These are phyloP conservation scores for Coniochaeta sp. DNA, from an alignment of 2,329 filamentous ascomycete species.

Conservation along the genomic window DNA sequence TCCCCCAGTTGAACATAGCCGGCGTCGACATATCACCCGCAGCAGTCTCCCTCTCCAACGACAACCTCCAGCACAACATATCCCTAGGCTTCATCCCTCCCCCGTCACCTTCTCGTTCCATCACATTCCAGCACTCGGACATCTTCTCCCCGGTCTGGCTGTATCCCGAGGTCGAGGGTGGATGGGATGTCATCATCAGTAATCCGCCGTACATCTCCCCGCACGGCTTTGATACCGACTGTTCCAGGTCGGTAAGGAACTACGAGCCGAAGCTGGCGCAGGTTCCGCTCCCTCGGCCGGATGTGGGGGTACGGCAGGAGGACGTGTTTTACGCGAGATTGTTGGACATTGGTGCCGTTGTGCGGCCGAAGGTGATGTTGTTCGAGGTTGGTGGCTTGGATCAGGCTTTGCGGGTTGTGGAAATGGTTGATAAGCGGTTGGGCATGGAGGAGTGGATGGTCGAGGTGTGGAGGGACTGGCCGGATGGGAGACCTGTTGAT, in stretches of 20 bases:
- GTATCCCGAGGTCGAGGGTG: not conserved
- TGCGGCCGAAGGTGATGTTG: slow-evolving; percentile 48
- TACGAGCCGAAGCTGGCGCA: slow-evolving; percentile 78
- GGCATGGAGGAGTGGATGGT: slow-evolving; percentile 22
- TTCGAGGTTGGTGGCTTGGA: slow-evolving; percentile 65
- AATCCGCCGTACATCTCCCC: slow-evolving; percentile 90
- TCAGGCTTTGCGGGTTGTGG: slow-evolving; percentile 59
- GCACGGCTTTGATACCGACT: slow-evolving; percentile 51
- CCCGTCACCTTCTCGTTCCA: not conserved
- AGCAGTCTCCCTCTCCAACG: slow-evolving; percentile 57
- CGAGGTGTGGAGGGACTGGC: slow-evolving; percentile 69
- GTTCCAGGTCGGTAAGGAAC: slow-evolving; percentile 65
- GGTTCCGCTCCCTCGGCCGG: slow-evolving; percentile 38
- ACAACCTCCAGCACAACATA: slow-evolving; percentile 54
- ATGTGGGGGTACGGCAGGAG: slow-evolving; percentile 16
- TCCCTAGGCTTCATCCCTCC: slow-evolving; percentile 6
- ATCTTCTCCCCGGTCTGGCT: slow-evolving; percentile 12
- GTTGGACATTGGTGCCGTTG: slow-evolving; percentile 40
- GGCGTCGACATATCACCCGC: slow-evolving; percentile 66
- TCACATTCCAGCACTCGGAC: slow-evolving; percentile 10
- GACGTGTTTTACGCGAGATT: slow-evolving; percentile 63
- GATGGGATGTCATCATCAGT: slow-evolving; percentile 63
- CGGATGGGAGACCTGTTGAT: slow-evolving; percentile 29
- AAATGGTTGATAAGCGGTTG: slow-evolving; percentile 23
- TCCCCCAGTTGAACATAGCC: slow-evolving; percentile 38